phyloP scores from a whole-genome alignment of 176 grass and related monocot genomes.

The Oryza australiensis region DNA sequence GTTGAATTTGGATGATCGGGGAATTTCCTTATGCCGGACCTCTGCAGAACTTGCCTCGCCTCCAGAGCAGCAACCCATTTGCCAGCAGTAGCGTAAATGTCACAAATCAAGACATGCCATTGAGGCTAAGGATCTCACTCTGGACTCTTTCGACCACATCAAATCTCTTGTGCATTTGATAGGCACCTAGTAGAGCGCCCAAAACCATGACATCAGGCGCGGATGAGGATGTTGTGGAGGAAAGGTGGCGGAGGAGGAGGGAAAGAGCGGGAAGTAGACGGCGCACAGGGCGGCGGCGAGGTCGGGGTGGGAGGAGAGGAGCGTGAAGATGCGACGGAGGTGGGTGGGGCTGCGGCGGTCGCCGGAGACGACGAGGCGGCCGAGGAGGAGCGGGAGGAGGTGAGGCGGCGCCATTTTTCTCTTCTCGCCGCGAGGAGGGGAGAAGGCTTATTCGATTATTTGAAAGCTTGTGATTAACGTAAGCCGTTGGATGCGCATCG shows the following conservation, averaged over 20 bases:
- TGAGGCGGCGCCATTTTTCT: slow-evolving; percentile 21
- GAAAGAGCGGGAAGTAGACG: slow-evolving; percentile 64
- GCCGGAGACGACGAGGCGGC: slow-evolving; percentile 50
- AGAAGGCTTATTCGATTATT: slow-evolving; percentile 20
- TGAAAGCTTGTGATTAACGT: neutral
- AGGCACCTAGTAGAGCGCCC: slow-evolving; percentile 59
- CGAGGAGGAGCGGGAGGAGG: slow-evolving; percentile 53
- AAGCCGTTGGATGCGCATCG: neutral
- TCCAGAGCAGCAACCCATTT: slow-evolving; percentile 54
- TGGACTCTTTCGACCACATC: slow-evolving; percentile 59
- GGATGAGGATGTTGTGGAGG: slow-evolving; percentile 76
- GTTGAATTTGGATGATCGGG: slow-evolving; percentile 50
- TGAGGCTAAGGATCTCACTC: slow-evolving; percentile 33
- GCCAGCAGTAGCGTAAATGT: slow-evolving; percentile 52
- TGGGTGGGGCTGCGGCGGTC: slow-evolving; percentile 13
- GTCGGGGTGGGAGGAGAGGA: slow-evolving; percentile 51
- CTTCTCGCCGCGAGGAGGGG: too few species aligned
- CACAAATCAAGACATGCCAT: slow-evolving; percentile 61
- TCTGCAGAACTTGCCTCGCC: slow-evolving; percentile 44
- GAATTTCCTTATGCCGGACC: slow-evolving; percentile 45
- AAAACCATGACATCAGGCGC: slow-evolving; percentile 56
- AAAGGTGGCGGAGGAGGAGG: slow-evolving; percentile 55
- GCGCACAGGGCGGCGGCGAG: slow-evolving; percentile 43
- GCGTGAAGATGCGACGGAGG: slow-evolving; percentile 45
- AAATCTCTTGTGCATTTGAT: slow-evolving; percentile 54